A percentile compares a stretch with the other conserved stretches of the same genome.
These are phyloP conservation scores for Lactifluus volemus DNA, from an alignment of 768 basidiomycete species.

Conservation along the genomic window DNA sequence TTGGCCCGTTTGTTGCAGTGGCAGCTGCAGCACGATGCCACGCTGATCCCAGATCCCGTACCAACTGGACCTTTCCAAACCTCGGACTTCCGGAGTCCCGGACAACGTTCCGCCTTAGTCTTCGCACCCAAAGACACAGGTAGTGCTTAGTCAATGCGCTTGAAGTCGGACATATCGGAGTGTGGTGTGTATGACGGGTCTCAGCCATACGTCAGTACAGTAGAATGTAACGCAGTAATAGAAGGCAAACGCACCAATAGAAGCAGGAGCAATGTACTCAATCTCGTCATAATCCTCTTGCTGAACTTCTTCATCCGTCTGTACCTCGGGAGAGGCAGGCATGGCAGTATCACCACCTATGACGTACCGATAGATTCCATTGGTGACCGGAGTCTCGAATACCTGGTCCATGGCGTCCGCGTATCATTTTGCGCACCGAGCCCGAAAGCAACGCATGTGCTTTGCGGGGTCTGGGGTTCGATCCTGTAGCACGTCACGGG, in stretches of 20 bases:
- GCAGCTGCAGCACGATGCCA: no score
- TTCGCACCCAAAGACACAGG: neutral
- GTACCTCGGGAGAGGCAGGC: conserved; percentile 20
- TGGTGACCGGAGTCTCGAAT: conserved; percentile 60
- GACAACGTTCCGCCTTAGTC: no score
- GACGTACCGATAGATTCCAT: conserved; percentile 69
- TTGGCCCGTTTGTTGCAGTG: no score
- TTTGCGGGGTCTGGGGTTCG: conserved; percentile 25
- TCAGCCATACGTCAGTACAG: neutral
- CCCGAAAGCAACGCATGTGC: conserved; percentile 50
- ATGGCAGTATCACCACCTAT: conserved; percentile 43
- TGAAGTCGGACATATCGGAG: neutral
- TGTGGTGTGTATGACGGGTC: neutral
- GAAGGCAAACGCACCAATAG: neutral
- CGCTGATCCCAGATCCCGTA: no score
- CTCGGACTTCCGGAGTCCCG: no score
- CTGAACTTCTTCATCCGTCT: conserved; percentile 15
- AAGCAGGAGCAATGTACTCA: neutral
- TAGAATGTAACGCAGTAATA: neutral
- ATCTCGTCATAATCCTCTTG: conserved; percentile 24
- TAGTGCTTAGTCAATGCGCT: no score
- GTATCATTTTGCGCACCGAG: conserved; percentile 54
- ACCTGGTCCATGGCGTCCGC: conserved; percentile 43
- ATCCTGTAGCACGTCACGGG: conserved; percentile 17
- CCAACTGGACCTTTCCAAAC: no score